Evolutionary conservation across 352 stramenopile genomes (phyloP).

Genomic region (Phytophthora brassicae): DNA sequence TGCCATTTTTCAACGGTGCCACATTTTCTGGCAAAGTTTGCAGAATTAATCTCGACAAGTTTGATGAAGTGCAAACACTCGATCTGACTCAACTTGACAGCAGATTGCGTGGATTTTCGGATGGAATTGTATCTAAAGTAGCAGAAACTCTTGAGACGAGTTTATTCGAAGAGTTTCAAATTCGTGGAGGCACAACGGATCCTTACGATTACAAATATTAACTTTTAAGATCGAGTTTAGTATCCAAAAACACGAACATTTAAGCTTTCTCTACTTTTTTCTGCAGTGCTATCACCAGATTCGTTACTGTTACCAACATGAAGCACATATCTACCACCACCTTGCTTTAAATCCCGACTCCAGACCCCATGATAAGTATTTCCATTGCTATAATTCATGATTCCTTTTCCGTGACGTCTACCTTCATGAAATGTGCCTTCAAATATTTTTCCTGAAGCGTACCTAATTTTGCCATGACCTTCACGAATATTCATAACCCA

Average conservation of each 20-base stretch:
- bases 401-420: conserved; percentile 65
- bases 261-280: conserved; percentile 11
- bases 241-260: conserved; percentile 54
- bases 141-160: conserved; percentile 50
- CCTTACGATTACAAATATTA: conserved; percentile 75
- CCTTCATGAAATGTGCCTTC: conserved; percentile 84
- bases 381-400: conserved; percentile 82
- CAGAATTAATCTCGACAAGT: conserved; percentile 78
- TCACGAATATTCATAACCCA: conserved; percentile 86
- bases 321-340: conserved; percentile 71
- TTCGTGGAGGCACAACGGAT: conserved; percentile 61
- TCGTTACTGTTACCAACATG: conserved; percentile 24
- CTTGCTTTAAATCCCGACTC: conserved; percentile 86
- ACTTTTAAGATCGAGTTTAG: conserved; percentile 10
- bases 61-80: conserved; percentile 75
- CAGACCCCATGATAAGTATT: conserved; percentile 87
- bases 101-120: conserved; percentile 48
- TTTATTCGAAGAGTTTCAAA: conserved; percentile 65
- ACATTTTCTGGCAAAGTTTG: conserved; percentile 74
- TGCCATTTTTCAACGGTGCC: conserved; percentile 72
- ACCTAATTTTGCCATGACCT: conserved; percentile 72
- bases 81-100: conserved; percentile 58
- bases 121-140: conserved; percentile 53
- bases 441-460: conserved; percentile 83
- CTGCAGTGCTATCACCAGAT: not conserved